Conservation (phyloP, 2,329 filamentous ascomycete genomes). For the Venturia carpophila region DNA sequence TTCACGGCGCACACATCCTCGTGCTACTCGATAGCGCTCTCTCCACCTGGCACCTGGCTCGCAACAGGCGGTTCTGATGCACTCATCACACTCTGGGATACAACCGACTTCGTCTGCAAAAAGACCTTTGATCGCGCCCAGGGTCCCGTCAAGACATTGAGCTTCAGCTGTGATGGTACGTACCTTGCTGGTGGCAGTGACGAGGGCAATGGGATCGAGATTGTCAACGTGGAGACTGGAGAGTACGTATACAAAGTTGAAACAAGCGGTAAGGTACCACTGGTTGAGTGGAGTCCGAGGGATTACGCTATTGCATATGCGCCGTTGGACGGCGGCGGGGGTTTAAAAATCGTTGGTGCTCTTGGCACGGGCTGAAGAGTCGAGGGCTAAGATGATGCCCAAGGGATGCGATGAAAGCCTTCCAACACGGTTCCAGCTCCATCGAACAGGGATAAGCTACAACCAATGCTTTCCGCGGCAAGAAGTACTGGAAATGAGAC, state of each 20-base stretch:
- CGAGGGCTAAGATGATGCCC: background rate
- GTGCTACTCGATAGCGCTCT: constrained; percentile 60
- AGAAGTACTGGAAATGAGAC: too few species aligned
- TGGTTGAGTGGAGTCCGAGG: constrained; percentile 69
- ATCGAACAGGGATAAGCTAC: too few species aligned
- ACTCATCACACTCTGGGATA: constrained; percentile 70
- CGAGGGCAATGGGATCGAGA: constrained; percentile 60
- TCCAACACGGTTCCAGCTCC: too few species aligned
- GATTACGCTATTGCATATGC: constrained; percentile 64
- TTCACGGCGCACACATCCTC: constrained; percentile 67
- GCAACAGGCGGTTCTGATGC: constrained; percentile 70
- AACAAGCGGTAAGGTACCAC: constrained; percentile 54
- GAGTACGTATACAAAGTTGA: constrained; percentile 66
- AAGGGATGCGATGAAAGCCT: background rate
- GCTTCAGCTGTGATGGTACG: constrained; percentile 71
- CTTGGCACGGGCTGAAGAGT: background rate
- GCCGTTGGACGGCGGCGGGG: constrained; percentile 28
- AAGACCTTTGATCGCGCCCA: constrained; percentile 62
- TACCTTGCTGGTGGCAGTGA: constrained; percentile 68
- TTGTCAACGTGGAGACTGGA: constrained; percentile 66
- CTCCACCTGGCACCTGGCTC: constrained; percentile 62
- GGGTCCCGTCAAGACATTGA: constrained; percentile 62
- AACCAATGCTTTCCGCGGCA: too few species aligned
- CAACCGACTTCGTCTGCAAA: constrained; percentile 66
- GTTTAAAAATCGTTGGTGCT: constrained; percentile 6